These are phyloP conservation scores for Beauveria sp. DNA, from an alignment of 2,329 filamentous ascomycete species.

Conservation along the genomic window DNA sequence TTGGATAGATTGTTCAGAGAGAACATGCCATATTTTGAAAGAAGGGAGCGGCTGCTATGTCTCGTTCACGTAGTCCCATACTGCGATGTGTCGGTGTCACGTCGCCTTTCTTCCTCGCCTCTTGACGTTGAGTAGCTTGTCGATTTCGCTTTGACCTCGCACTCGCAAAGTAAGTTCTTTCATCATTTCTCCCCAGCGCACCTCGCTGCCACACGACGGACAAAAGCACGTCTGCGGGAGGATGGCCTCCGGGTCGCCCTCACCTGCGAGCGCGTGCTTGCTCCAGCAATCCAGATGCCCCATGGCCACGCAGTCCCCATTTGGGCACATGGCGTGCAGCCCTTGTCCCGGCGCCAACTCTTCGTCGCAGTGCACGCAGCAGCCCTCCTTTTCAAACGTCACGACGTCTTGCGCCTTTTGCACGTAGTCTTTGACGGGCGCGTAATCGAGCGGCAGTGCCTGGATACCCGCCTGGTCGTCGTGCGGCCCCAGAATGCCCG, in stretches of 20 bases:
- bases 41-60: neutral
- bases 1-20: neutral
- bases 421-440: conserved; percentile 44
- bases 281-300: conserved; percentile 56
- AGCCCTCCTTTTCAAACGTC: conserved; percentile 47
- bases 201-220: conserved; percentile 54
- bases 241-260: conserved; percentile 35
- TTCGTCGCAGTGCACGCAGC: conserved; percentile 45
- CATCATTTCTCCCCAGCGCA: conserved; percentile 72
- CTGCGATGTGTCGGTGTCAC: neutral
- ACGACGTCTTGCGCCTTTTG: conserved; percentile 48
- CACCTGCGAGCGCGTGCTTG: conserved; percentile 36
- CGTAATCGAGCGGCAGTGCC: conserved; percentile 48
- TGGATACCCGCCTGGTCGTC: conserved; percentile 37
- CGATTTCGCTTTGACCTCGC: conserved; percentile 62
- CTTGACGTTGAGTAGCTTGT: conserved; percentile 55
- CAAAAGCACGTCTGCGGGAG: conserved; percentile 65
- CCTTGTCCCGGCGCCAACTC: conserved; percentile 39
- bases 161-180: conserved; percentile 71
- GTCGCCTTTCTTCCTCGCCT: conserved; percentile 21
- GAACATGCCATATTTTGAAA: neutral
- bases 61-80: neutral
- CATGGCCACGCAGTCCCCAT: conserved; percentile 44
- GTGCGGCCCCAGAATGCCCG: neutral
- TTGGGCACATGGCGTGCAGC: conserved; percentile 50